phyloP scores from a whole-genome alignment of 2,329 filamentous ascomycete species.

The Cladosporium austrohemisphaericum region DNA sequence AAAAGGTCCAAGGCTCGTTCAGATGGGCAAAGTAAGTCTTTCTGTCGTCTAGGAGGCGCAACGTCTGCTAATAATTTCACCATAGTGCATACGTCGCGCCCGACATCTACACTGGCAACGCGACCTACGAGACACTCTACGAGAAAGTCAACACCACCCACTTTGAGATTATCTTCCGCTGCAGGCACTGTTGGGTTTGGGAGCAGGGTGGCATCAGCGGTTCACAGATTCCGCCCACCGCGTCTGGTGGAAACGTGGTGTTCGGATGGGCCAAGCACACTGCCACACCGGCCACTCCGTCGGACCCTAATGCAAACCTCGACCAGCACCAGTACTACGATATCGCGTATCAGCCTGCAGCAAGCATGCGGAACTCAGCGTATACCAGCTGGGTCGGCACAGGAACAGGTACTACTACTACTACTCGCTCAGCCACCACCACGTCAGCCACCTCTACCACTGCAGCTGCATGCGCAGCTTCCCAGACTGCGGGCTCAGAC shows the following conservation, averaged over 20 bases:
- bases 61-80: background rate
- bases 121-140: conserved; percentile 60
- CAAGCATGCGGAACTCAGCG: conserved; percentile 42
- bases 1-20: conserved; percentile 55
- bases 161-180: conserved; percentile 63
- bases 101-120: conserved; percentile 57
- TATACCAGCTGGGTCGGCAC: conserved; percentile 40
- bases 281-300: conserved; percentile 24
- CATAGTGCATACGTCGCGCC: conserved; percentile 54
- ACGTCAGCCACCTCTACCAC: conserved; percentile 23
- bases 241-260: conserved; percentile 28
- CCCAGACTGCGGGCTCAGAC: conserved; percentile 35
- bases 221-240: conserved; percentile 36
- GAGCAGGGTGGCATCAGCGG: conserved; percentile 39
- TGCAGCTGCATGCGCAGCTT: conserved; percentile 25
- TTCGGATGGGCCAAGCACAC: conserved; percentile 31
- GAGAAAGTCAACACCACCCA: conserved; percentile 56
- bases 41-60: too few relatives aligned
- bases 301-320: conserved; percentile 43
- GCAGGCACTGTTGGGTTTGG: conserved; percentile 49
- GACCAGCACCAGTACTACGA: conserved; percentile 53
- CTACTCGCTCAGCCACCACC: conserved; percentile 24
- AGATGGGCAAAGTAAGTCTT: conserved; percentile 44
- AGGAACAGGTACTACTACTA: conserved; percentile 10
- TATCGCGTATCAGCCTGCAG: conserved; percentile 49